phyloP scores from a whole-genome alignment of 2,329 filamentous ascomycete species.

The Cyphellophora attinorum region DNA sequence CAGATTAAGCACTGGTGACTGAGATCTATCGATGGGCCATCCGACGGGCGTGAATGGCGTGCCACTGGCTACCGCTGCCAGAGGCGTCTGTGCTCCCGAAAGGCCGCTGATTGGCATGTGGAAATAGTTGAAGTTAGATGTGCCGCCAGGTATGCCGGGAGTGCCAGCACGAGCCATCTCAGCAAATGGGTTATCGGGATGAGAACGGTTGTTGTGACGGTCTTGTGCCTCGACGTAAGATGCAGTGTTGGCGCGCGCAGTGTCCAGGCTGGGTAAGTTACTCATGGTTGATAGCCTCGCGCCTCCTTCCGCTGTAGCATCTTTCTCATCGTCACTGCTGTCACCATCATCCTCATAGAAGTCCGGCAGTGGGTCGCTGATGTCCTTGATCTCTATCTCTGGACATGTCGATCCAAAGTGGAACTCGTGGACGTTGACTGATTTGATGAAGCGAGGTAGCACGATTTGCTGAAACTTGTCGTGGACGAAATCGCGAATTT shows the following conservation, averaged over 20 bases:
- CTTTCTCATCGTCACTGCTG: conserved; percentile 45
- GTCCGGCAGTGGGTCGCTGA: conserved; percentile 88
- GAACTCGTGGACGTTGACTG: conserved; percentile 88
- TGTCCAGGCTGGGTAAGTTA: not conserved
- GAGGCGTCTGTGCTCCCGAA: conserved; percentile 38
- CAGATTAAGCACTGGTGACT: conserved; percentile 1
- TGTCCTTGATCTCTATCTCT: conserved; percentile 85
- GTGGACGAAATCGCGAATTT: conserved; percentile 87
- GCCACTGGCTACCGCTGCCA: conserved; percentile 36
- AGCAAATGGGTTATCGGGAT: not conserved
- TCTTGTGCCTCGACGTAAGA: not conserved
- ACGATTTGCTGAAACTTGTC: conserved; percentile 88
- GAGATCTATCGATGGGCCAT: conserved; percentile 22
- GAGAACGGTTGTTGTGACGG: not conserved
- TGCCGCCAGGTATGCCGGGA: conserved; percentile 38
- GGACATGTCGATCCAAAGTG: conserved; percentile 79
- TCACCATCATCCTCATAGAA: conserved; percentile 83
- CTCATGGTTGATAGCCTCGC: conserved; percentile 1
- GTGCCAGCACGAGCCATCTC: conserved; percentile 33
- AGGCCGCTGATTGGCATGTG: conserved; percentile 38
- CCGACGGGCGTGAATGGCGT: conserved; percentile 27
- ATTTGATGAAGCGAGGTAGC: conserved; percentile 91
- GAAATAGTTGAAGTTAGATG: conserved; percentile 40
- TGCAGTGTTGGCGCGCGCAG: not conserved
- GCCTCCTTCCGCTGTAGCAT: conserved; percentile 22